These are phyloP conservation scores for Fusarium pseudocircinatum DNA, from an alignment of 2,329 filamentous ascomycete species.

Conservation along the genomic window DNA sequence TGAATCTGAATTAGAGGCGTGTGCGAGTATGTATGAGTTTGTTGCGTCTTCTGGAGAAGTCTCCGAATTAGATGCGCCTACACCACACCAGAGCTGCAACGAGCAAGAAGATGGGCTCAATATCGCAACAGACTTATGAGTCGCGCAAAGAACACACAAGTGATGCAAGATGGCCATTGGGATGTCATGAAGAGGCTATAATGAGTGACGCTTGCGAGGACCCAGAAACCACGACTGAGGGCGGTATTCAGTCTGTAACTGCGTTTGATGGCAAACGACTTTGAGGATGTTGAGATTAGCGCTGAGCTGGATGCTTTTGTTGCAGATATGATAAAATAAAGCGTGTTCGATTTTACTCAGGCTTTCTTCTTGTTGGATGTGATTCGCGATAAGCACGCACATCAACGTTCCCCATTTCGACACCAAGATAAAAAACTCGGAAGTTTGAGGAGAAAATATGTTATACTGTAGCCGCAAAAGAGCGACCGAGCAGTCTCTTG, in stretches of 20 bases:
- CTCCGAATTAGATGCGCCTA: neutral
- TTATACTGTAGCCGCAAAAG: neutral
- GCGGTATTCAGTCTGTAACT: neutral
- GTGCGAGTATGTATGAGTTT: neutral
- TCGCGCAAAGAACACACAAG: neutral
- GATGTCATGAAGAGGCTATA: neutral
- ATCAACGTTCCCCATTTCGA: neutral
- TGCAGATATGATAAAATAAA: neutral
- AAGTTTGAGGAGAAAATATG: neutral
- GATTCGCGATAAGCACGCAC: neutral
- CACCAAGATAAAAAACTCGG: neutral
- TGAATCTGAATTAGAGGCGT: neutral
- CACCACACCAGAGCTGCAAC: neutral
- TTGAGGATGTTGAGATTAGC: neutral
- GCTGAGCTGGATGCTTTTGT: neutral
- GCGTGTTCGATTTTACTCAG: neutral
- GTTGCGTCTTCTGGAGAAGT: neutral
- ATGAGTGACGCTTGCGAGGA: neutral
- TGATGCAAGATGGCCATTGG: neutral
- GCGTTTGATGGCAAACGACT: neutral
- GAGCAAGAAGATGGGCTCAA: neutral
- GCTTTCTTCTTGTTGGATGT: neutral
- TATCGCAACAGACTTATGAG: neutral
- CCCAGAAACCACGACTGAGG: neutral
- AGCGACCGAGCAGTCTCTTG: neutral